Percentiles rank a stretch among this genome's conserved stretches.
phyloP scores from a whole-genome alignment of 306 rosid genomes.

The Medicago arabica region DNA sequence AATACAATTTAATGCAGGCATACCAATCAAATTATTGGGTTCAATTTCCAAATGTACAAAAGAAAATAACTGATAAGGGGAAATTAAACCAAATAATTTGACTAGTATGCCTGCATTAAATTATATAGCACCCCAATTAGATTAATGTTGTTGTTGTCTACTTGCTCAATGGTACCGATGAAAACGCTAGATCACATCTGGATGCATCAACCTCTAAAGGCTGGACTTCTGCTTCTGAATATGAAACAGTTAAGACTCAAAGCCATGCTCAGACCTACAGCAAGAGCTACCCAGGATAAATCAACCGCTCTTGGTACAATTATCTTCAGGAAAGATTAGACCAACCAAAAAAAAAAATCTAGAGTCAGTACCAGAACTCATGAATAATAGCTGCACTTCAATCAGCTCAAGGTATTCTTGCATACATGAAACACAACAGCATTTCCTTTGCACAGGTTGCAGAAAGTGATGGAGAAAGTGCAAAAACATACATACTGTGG shows the following conservation, averaged over 20 bases:
- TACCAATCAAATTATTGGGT: conserved; percentile 36
- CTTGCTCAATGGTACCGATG: conserved; percentile 41
- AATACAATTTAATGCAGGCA: conserved; percentile 47
- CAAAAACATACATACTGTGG: conserved; percentile 43
- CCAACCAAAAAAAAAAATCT: conserved; percentile 67
- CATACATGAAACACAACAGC: conserved; percentile 43
- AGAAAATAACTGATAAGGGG: conserved; percentile 16
- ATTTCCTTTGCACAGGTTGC: conserved; percentile 34
- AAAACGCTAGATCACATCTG: conserved; percentile 38
- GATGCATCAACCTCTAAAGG: conserved; percentile 41
- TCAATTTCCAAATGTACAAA: conserved; percentile 50
- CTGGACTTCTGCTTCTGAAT: conserved; percentile 48
- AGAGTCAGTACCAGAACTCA: conserved; percentile 50
- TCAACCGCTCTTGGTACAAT: conserved; percentile 40
- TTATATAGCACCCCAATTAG: conserved; percentile 47
- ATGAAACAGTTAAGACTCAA: conserved; percentile 37
- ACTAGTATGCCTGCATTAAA: conserved; percentile 44
- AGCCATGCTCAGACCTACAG: conserved; percentile 28
- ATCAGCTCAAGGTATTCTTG: conserved; percentile 47
- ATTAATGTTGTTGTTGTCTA: conserved; percentile 46
- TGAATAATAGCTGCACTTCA: conserved; percentile 52
- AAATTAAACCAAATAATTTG: conserved; percentile 48
- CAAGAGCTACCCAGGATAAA: conserved; percentile 37
- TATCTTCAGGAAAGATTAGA: conserved; percentile 43
- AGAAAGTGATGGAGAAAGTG: conserved; percentile 33